These are phyloP conservation scores for Sabuloglossum arenarium DNA, from an alignment of 495 filamentous ascomycete species.

Conservation along the genomic window DNA sequence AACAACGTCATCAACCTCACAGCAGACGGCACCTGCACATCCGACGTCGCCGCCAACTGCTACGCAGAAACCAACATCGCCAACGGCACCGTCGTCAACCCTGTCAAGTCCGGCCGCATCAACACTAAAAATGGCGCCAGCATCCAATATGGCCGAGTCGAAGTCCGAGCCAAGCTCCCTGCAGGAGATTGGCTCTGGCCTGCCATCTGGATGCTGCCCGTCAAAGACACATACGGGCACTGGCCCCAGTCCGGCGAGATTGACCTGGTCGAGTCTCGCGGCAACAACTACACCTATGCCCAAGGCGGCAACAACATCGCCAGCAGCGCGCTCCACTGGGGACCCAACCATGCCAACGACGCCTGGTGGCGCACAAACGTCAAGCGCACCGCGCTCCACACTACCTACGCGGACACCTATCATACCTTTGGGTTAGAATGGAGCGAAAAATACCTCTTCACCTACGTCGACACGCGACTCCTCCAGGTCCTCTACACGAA, in stretches of 20 bases:
- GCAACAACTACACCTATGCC: constrained; percentile 53
- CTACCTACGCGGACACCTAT: constrained; percentile 41
- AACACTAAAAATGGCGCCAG: constrained; percentile 43
- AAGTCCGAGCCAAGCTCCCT: constrained; percentile 57
- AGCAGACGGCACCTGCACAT: constrained; percentile 43
- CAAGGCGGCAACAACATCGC: constrained; percentile 68
- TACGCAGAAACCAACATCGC: constrained; percentile 43
- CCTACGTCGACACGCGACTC: constrained; percentile 61
- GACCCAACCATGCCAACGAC: constrained; percentile 37
- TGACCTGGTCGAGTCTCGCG: constrained; percentile 58
- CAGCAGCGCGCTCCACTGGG: constrained; percentile 68
- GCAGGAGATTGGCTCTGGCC: constrained; percentile 77
- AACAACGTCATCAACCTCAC: constrained; percentile 45
- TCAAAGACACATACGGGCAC: constrained; percentile 43
- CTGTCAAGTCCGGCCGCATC: constrained; percentile 58
- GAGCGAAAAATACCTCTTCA: constrained; percentile 75
- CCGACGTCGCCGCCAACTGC: constrained; percentile 30
- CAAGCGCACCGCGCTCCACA: constrained; percentile 56
- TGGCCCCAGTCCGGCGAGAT: constrained; percentile 80
- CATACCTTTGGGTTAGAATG: constrained; percentile 70
- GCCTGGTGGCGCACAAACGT: constrained; percentile 61
- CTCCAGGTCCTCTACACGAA: constrained; percentile 61
- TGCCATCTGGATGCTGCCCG: constrained; percentile 81
- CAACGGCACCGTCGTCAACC: constrained; percentile 54
- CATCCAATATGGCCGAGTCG: constrained; percentile 66